Conservation (phyloP, 345 rosid species). For the Citrus inodora region DNA sequence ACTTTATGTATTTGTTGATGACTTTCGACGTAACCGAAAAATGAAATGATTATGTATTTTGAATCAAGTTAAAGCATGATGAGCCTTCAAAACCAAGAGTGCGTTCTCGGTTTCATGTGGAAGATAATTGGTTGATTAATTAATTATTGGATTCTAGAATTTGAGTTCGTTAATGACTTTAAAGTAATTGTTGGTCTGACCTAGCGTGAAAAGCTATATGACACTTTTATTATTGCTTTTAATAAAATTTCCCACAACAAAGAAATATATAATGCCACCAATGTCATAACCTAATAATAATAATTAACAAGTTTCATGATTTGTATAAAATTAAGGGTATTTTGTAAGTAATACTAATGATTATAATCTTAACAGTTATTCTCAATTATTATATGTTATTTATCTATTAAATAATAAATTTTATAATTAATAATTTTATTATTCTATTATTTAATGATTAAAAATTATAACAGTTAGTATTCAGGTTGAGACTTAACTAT, state of each 20-base stretch:
- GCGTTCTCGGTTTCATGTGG: background rate
- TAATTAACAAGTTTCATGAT: too few relatives aligned
- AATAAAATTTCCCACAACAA: background rate
- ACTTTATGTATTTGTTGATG: background rate
- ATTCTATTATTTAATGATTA: too few relatives aligned
- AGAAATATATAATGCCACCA: too few relatives aligned
- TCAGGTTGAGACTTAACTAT: too few relatives aligned
- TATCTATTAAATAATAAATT: too few relatives aligned
- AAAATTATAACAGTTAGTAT: too few relatives aligned
- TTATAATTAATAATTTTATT: too few relatives aligned
- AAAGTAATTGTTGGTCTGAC: background rate
- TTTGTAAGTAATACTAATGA: too few relatives aligned
- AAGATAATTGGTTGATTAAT: background rate
- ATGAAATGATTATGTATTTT: background rate
- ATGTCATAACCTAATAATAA: too few relatives aligned
- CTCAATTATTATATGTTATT: too few relatives aligned
- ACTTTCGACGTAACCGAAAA: background rate
- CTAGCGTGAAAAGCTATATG: background rate
- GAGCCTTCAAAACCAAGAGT: background rate
- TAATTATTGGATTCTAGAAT: background rate
- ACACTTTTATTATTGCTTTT: background rate
- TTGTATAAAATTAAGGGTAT: too few relatives aligned
- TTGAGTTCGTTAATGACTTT: background rate
- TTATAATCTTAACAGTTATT: too few relatives aligned
- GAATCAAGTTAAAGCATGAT: background rate